Evolutionary conservation across 306 rosid genomes (phyloP), one percentile per base, ranked within the genome.

Genomic region (Quercus cerris): DNA sequence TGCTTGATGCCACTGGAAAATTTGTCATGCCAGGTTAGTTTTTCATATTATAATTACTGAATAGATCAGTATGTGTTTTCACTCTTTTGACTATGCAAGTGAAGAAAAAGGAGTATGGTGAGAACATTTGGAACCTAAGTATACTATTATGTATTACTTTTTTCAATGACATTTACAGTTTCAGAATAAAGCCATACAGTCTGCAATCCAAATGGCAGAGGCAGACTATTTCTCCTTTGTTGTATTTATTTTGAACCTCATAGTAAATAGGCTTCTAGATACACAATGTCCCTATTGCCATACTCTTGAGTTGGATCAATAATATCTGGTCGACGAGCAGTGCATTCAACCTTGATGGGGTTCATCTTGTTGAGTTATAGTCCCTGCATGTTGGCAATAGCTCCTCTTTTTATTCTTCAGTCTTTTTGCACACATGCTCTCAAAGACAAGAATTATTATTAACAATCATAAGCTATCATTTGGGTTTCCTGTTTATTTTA

Each of bases 21-120:
- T 91, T 77, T 91, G 97, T 94, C 79, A 94, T 94, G 97, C 99
- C 99, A 75, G 99, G 99, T 91, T 85, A 74, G 78, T 56, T 54
- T 84, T 81, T 74, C 41, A 52, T 77, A 49, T 69, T 38, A 77
- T n/a, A 2, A 62, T 56, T 52, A 5, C 38, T 15, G 70, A 49
- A 7, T 22, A 62, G 17, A 66, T 74, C 64, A 56, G 61, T 28
- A 25, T 4, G 31, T 28, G 38, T 70, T 75, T 31, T 75, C 64
- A 19, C n/a, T 56, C 56, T 46, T 17, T 22, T 27, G 58, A 27
- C 62, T 22, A 17, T 75, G 38, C 28, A 19, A 81, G 55, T 55
- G 33, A 69, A 31, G 17, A 46, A n/a, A 58, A 58, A 54, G 76
- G 27, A 61, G 71, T 67, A 69, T 62, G 74, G 19, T 12, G n/a